phyloP scores from a whole-genome alignment of 306 rosid species.

The Corylus avellana region DNA sequence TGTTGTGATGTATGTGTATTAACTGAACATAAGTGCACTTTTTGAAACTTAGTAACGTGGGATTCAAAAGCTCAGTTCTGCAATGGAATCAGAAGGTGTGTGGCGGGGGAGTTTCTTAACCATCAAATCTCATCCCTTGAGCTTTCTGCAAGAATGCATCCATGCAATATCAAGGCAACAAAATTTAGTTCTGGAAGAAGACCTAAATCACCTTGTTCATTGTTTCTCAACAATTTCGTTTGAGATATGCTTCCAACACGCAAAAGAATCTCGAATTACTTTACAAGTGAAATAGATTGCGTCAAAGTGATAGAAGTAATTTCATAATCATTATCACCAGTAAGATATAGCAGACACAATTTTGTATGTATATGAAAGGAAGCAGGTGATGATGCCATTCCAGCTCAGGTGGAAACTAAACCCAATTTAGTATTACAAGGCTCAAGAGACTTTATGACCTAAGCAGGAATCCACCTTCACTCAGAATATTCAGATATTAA shows the following conservation, averaged over 20 bases:
- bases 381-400: slow-evolving; percentile 17
- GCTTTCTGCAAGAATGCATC: slow-evolving; percentile 17
- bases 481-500: background rate
- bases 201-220: slow-evolving; percentile 10
- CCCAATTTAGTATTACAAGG: slow-evolving; percentile 3
- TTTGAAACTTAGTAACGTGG: slow-evolving; percentile 18
- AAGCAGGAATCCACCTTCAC: slow-evolving; percentile 26
- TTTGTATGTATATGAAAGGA: background rate
- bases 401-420: slow-evolving; percentile 15
- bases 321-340: background rate
- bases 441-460: background rate
- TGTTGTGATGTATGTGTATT: background rate
- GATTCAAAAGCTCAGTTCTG: slow-evolving; percentile 10
- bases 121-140: slow-evolving; percentile 6
- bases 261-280: background rate
- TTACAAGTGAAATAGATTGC: background rate
- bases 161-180: slow-evolving; percentile 5
- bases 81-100: background rate
- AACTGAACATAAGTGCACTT: background rate
- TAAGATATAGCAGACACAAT: background rate
- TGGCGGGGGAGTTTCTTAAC: background rate
- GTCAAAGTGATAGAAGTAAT: background rate
- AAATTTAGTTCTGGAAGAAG: background rate
- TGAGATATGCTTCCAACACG: background rate
- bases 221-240: slow-evolving; percentile 15